A percentile compares a stretch with the other conserved stretches of the same genome.
Conservation (phyloP, 2,329 filamentous ascomycete genomes). For the Alternaria longipes region DNA sequence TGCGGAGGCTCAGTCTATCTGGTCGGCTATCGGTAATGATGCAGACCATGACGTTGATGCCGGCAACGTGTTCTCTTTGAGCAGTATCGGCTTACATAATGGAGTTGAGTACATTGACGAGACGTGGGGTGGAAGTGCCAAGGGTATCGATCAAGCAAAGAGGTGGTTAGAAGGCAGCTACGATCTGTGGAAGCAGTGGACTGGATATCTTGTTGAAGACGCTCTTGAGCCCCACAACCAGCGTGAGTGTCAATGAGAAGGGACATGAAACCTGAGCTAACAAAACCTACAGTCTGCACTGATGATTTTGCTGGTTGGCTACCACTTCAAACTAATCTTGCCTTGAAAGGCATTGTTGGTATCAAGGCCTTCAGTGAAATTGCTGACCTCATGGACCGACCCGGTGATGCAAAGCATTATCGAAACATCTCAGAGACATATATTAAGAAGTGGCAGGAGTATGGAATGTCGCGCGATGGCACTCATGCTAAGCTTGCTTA, state of each 20-base stretch:
- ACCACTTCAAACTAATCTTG: conserved; percentile 81
- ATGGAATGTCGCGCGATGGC: conserved; percentile 73
- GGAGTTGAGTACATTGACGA: conserved; percentile 68
- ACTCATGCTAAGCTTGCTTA: conserved; percentile 82
- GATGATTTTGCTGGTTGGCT: conserved; percentile 85
- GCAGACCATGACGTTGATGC: conserved; percentile 30
- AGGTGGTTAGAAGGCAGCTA: conserved; percentile 76
- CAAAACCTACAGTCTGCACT: conserved; percentile 67
- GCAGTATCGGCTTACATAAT: conserved; percentile 58
- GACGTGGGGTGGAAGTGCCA: conserved; percentile 64
- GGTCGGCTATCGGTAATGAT: conserved; percentile 58
- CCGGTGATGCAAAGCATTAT: conserved; percentile 67
- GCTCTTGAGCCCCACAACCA: conserved; percentile 78
- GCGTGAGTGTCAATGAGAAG: conserved; percentile 52
- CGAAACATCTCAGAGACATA: conserved; percentile 71
- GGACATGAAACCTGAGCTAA: conserved; percentile 11
- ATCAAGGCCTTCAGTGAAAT: conserved; percentile 81
- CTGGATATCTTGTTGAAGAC: conserved; percentile 78
- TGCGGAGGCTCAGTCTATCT: conserved; percentile 66
- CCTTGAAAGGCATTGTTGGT: conserved; percentile 83
- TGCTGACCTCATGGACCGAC: conserved; percentile 67
- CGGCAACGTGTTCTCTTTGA: conserved; percentile 60
- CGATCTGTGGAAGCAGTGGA: conserved; percentile 78
- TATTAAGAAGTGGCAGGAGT: conserved; percentile 74
- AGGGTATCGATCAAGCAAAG: conserved; percentile 65